Evolutionary conservation across 352 stramenopile genomes (phyloP).

Genomic region (Phytophthora cryptogea): DNA sequence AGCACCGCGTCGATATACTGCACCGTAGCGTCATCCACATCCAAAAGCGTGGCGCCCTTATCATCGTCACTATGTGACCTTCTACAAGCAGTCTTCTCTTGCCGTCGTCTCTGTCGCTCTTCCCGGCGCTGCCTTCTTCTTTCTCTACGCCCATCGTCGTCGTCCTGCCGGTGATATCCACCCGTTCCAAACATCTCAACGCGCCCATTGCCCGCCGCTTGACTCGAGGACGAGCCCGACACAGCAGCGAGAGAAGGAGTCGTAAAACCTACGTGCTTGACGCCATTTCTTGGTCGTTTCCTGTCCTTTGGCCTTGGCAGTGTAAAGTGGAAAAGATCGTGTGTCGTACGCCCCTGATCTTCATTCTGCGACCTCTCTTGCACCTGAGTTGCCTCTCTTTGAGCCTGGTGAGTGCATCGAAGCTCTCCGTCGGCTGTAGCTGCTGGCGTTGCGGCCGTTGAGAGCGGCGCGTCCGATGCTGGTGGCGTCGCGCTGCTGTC

Average conservation of each 20-base stretch:
- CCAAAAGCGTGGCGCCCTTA: slow-evolving; percentile 39
- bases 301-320: slow-evolving; percentile 24
- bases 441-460: slow-evolving; percentile 1
- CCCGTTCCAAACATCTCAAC: slow-evolving; percentile 15
- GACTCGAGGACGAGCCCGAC: slow-evolving; percentile 20
- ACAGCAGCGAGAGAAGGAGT: slow-evolving; percentile 13
- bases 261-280: slow-evolving; percentile 36
- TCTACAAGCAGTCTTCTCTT: slow-evolving; percentile 25
- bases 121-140: slow-evolving; percentile 23
- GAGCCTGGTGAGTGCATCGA: slow-evolving; percentile 20
- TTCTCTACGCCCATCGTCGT: slow-evolving; percentile 19
- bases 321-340: slow-evolving; percentile 17
- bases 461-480: slow-evolving; percentile 13
- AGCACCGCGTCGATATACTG: slow-evolving; percentile 79
- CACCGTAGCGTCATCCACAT: slow-evolving; percentile 60
- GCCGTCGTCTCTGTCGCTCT: slow-evolving; percentile 21
- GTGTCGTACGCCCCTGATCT: neutral
- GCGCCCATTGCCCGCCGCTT: slow-evolving; percentile 8
- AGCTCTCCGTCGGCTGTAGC: slow-evolving; percentile 33
- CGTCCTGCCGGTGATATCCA: slow-evolving; percentile 21
- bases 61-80: slow-evolving; percentile 22
- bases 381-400: neutral
- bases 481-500: slow-evolving; percentile 31
- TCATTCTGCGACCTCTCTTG: slow-evolving; percentile 2
- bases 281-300: slow-evolving; percentile 27